Conservation (phyloP, 2,329 filamentous ascomycete species). For the Fusarium sp. region DNA sequence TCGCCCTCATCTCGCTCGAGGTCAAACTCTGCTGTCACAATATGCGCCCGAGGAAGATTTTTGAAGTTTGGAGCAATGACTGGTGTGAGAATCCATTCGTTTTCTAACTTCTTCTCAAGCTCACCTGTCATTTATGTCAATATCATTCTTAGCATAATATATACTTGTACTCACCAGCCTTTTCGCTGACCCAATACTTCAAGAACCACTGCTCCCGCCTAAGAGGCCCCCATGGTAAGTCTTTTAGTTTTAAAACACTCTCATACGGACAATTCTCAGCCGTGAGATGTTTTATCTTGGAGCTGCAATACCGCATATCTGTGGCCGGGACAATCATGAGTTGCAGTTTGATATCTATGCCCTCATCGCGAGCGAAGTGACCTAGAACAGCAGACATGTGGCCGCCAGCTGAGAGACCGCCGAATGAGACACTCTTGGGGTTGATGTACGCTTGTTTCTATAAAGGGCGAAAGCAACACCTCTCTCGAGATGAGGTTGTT, state of each 20-base stretch:
- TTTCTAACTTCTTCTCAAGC: not conserved
- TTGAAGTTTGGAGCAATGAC: not conserved
- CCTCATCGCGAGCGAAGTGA: conserved; percentile 5
- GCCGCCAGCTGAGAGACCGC: not conserved
- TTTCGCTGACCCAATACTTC: not conserved
- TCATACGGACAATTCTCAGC: not conserved
- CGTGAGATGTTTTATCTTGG: not conserved
- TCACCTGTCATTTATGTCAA: not conserved
- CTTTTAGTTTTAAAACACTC: rapidly evolving
- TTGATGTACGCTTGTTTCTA: conserved; percentile 3
- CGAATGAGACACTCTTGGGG: not conserved
- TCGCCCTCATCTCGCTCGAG: conserved; percentile 11
- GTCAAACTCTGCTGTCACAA: not conserved
- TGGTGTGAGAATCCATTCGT: not conserved
- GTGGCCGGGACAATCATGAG: conserved; percentile 8
- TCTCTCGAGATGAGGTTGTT: not conserved
- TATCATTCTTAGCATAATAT: rapidly evolving
- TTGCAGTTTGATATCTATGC: not conserved
- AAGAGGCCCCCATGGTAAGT: conserved; percentile 1
- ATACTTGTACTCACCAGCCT: not conserved
- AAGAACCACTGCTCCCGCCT: conserved; percentile 6
- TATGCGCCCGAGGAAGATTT: not conserved
- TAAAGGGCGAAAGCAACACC: not conserved
- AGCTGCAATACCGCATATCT: conserved; percentile 6
- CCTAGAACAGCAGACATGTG: not conserved